Percentiles rank a stretch among this genome's conserved stretches.
These are phyloP conservation scores for Protomyces inouyei DNA, from an alignment of 1,139 yeast genomes.

Conservation along the genomic window DNA sequence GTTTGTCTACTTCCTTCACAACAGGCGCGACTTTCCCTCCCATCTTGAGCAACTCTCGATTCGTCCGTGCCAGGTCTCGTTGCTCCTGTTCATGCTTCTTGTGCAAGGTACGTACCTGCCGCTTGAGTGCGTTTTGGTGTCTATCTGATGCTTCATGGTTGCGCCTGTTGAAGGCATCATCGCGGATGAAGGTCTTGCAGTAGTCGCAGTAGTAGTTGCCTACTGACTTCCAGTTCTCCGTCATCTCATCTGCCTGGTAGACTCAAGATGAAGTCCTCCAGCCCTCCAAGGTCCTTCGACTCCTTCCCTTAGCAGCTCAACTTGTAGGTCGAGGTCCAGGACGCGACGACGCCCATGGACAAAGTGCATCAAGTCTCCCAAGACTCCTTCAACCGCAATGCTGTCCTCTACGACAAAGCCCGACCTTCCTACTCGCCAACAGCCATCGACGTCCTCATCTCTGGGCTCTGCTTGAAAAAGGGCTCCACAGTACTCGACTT, in stretches of 20 bases:
- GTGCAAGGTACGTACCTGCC: slow-evolving; percentile 21
- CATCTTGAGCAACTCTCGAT: slow-evolving; percentile 22
- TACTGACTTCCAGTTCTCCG: slow-evolving; percentile 26
- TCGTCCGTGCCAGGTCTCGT: slow-evolving; percentile 12
- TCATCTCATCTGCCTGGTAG: not conserved
- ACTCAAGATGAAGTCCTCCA: too few relatives aligned
- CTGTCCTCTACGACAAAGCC: slow-evolving; percentile 50
- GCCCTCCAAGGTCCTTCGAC: too few relatives aligned
- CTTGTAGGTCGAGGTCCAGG: not conserved
- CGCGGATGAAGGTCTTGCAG: slow-evolving; percentile 25
- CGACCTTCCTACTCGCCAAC: slow-evolving; percentile 53
- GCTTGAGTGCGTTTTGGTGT: slow-evolving; percentile 20
- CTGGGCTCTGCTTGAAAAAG: slow-evolving; percentile 40
- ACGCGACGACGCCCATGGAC: not conserved
- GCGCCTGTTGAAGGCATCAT: slow-evolving; percentile 22
- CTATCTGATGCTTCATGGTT: slow-evolving; percentile 28
- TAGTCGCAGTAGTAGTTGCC: slow-evolving; percentile 26
- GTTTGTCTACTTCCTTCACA: not conserved
- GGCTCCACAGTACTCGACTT: slow-evolving; percentile 48
- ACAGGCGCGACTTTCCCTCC: slow-evolving; percentile 14
- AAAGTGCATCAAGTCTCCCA: slow-evolving; percentile 43
- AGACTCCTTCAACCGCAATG: slow-evolving; percentile 53
- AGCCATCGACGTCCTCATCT: slow-evolving; percentile 49
- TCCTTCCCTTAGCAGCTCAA: not conserved
- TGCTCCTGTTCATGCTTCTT: slow-evolving; percentile 13